Evolutionary conservation across 352 stramenopile genomes (phyloP).

Genomic region (Globisporangium mamillatum): DNA sequence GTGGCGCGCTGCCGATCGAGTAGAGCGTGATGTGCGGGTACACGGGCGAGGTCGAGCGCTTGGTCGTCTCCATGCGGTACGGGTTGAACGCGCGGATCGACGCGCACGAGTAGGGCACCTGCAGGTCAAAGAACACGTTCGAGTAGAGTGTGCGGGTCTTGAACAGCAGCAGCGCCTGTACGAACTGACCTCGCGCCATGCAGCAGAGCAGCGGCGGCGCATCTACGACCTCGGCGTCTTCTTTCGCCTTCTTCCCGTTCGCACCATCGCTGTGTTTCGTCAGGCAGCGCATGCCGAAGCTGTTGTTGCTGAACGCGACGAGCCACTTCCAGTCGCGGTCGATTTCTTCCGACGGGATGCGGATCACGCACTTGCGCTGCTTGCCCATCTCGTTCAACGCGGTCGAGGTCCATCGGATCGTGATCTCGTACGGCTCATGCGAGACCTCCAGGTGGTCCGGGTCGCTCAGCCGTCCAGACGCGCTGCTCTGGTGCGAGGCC

Average conservation of each 20-base stretch:
- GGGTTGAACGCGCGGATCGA: conserved; percentile 79
- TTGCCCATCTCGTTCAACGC: conserved; percentile 4
- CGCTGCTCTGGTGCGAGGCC: conserved; percentile 8
- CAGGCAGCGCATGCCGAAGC: conserved; percentile 39
- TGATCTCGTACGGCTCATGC: conserved; percentile 17
- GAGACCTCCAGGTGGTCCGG: conserved; percentile 4
- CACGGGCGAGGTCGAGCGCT: conserved; percentile 50
- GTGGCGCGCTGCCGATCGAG: conserved; percentile 47
- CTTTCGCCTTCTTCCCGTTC: not conserved
- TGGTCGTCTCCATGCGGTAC: conserved; percentile 50
- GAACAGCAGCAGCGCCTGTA: conserved; percentile 72
- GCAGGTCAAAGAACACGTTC: conserved; percentile 79
- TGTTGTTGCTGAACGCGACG: conserved; percentile 52
- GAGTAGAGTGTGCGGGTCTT: conserved; percentile 65
- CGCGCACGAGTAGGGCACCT: conserved; percentile 76
- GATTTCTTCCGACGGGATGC: conserved; percentile 50
- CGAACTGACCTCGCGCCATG: conserved; percentile 65
- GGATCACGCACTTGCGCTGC: conserved; percentile 25
- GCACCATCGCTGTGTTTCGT: conserved; percentile 18
- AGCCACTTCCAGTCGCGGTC: conserved; percentile 65
- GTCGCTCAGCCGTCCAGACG: conserved; percentile 15
- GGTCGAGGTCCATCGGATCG: conserved; percentile 16
- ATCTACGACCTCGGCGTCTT: conserved; percentile 3
- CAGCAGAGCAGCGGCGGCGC: conserved; percentile 52
- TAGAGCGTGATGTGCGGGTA: conserved; percentile 67